These are phyloP conservation scores for Clarireedia homoeocarpa DNA, from an alignment of 2,329 filamentous ascomycete species.

Conservation along the genomic window DNA sequence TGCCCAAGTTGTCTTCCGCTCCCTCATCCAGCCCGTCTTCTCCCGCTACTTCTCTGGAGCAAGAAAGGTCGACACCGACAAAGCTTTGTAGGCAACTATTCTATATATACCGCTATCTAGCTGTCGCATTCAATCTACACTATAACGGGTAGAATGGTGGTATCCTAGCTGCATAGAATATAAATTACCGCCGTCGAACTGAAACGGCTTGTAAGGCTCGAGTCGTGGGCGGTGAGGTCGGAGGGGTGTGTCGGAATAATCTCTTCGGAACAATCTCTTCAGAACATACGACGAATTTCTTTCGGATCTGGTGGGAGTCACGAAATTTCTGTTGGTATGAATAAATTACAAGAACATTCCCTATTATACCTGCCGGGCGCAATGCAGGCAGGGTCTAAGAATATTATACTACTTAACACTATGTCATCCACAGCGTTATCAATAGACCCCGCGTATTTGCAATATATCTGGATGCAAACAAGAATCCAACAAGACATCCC, in stretches of 20 bases:
- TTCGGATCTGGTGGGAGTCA: background rate
- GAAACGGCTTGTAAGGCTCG: background rate
- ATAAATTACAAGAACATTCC: background rate
- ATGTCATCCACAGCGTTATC: too few relatives aligned
- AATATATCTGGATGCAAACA: too few relatives aligned
- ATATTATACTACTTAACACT: too few relatives aligned
- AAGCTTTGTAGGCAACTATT: slow-evolving; percentile 47
- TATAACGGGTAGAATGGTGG: slow-evolving; percentile 7
- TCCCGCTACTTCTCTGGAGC: slow-evolving; percentile 74
- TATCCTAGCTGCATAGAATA: background rate
- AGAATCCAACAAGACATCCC: too few relatives aligned
- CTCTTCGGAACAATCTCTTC: background rate
- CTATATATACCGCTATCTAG: slow-evolving; percentile 6
- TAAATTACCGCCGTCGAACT: background rate
- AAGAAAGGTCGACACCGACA: slow-evolving; percentile 71
- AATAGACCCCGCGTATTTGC: too few relatives aligned
- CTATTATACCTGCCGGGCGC: background rate
- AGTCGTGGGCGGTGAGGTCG: slow-evolving; percentile 1
- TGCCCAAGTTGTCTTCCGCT: slow-evolving; percentile 93
- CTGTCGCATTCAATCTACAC: slow-evolving; percentile 5
- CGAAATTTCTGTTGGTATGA: background rate
- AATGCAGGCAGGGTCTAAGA: too few relatives aligned
- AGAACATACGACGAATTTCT: slow-evolving; percentile 1
- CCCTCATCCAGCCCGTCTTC: slow-evolving; percentile 85
- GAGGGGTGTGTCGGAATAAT: background rate